Conservation (phyloP, 169 alveolate species). For the Toxoplasma gondii region DNA sequence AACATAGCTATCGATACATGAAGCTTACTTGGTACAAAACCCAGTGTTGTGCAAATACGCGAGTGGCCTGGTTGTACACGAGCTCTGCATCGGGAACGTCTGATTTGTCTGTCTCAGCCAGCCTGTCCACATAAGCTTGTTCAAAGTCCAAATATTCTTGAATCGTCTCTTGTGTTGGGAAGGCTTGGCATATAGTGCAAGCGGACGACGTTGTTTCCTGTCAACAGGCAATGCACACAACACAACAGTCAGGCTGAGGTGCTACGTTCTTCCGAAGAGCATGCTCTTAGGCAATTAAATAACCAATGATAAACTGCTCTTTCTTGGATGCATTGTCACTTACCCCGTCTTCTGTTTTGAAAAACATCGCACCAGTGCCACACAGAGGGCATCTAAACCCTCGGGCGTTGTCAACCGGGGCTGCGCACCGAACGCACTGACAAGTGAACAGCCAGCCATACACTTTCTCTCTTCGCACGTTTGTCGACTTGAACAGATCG, state of each 20-base stretch:
- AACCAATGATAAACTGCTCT: neutral
- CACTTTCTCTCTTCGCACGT: conserved; percentile 63
- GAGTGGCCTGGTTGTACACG: conserved; percentile 72
- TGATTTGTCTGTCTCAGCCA: conserved; percentile 71
- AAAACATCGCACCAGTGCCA: conserved; percentile 70
- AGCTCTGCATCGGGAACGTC: conserved; percentile 76
- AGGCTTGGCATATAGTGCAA: conserved; percentile 62
- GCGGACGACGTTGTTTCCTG: conserved; percentile 60
- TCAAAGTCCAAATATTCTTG: conserved; percentile 49
- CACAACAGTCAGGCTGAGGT: neutral
- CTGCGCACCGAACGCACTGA: conserved; percentile 71
- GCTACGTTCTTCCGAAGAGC: no score
- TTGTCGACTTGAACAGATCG: conserved; percentile 76
- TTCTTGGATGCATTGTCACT: neutral
- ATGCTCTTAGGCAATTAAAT: no score
- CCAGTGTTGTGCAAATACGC: conserved; percentile 78
- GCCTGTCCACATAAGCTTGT: conserved; percentile 65
- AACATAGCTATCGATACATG: neutral
- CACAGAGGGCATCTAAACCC: conserved; percentile 78
- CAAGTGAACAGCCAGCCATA: conserved; percentile 78
- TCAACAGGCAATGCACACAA: neutral
- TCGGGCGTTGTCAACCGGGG: conserved; percentile 74
- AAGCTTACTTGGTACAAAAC: conserved; percentile 55
- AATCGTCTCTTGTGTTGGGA: conserved; percentile 35
- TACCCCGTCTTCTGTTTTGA: conserved; percentile 62